Conservation (phyloP, 192 early-diverging fungal species). For the Coemansia biformis region DNA sequence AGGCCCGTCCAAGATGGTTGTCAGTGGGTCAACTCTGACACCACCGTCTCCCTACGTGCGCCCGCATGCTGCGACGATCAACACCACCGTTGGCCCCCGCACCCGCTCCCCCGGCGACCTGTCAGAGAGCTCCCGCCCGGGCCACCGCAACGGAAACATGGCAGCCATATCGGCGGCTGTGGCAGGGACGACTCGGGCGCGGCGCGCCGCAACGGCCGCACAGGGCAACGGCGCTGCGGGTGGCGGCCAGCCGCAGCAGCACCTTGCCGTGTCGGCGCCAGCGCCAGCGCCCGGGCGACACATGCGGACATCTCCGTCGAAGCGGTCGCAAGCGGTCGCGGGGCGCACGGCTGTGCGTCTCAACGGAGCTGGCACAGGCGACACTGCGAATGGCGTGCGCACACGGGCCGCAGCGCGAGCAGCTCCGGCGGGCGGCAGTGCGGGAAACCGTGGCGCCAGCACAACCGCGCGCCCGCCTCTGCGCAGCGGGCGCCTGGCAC, state of each 20-base stretch:
- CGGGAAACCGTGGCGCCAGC: too few species aligned
- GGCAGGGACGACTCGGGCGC: slow-evolving; percentile 38
- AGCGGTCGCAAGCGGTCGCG: slow-evolving; percentile 14
- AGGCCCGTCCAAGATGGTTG: slow-evolving; percentile 29
- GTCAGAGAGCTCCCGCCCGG: too few species aligned
- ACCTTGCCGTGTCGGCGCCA: too few species aligned
- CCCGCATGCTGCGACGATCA: too few species aligned
- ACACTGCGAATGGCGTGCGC: slow-evolving; percentile 1
- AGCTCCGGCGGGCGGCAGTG: background rate
- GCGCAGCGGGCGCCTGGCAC: too few species aligned
- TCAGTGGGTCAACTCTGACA: slow-evolving; percentile 29
- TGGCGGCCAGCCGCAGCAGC: background rate
- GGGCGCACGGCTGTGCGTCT: slow-evolving; percentile 25
- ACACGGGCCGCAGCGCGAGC: slow-evolving; percentile 8
- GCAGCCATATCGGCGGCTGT: slow-evolving; percentile 43
- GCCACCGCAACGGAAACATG: too few species aligned
- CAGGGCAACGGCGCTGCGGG: too few species aligned
- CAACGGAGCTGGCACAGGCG: slow-evolving; percentile 1
- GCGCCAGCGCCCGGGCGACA: slow-evolving; percentile 7
- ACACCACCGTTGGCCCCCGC: too few species aligned
- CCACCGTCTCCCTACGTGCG: slow-evolving; percentile 40
- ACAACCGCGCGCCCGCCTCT: too few species aligned
- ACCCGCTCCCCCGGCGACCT: too few species aligned
- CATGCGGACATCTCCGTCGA: slow-evolving; percentile 21
- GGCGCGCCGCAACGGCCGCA: slow-evolving; percentile 14